phyloP scores from a whole-genome alignment of 2,329 filamentous ascomycete species.

The Aspergillus arachidicola region DNA sequence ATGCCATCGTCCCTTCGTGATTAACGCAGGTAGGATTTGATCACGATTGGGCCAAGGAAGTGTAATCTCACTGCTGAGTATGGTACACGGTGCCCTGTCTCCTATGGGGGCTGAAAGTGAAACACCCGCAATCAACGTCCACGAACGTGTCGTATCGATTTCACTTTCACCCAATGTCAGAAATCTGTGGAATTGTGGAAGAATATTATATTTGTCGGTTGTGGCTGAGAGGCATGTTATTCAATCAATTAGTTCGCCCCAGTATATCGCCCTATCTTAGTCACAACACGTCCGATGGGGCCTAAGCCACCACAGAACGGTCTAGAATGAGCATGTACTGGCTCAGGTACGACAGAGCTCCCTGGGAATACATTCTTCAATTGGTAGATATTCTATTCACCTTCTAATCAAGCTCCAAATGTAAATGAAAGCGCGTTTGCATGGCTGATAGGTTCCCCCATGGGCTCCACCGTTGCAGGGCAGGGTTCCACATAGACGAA shows the following conservation, averaged over 20 bases:
- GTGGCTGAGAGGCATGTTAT: neutral
- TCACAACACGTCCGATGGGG: neutral
- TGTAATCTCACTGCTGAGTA: neutral
- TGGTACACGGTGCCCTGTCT: neutral
- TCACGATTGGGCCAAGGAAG: neutral
- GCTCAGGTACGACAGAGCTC: neutral
- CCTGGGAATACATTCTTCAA: accelerated
- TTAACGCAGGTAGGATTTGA: accelerated
- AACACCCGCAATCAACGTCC: neutral
- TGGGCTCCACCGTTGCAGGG: too few species aligned
- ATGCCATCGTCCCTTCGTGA: too few species aligned
- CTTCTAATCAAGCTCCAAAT: too few species aligned
- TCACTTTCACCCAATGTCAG: neutral
- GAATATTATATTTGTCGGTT: neutral
- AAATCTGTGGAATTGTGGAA: too few species aligned
- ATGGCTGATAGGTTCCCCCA: too few species aligned
- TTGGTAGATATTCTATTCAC: neutral
- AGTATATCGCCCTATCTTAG: neutral
- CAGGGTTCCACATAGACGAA: neutral
- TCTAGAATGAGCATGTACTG: neutral
- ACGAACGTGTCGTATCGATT: neutral
- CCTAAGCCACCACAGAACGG: neutral
- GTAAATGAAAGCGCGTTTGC: too few species aligned
- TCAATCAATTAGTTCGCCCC: too few species aligned
- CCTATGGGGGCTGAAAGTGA: neutral